Base-by-base conservation (phyloP, 2,329 filamentous ascomycete genomes). In the Cladorrhinum sp. region DNA sequence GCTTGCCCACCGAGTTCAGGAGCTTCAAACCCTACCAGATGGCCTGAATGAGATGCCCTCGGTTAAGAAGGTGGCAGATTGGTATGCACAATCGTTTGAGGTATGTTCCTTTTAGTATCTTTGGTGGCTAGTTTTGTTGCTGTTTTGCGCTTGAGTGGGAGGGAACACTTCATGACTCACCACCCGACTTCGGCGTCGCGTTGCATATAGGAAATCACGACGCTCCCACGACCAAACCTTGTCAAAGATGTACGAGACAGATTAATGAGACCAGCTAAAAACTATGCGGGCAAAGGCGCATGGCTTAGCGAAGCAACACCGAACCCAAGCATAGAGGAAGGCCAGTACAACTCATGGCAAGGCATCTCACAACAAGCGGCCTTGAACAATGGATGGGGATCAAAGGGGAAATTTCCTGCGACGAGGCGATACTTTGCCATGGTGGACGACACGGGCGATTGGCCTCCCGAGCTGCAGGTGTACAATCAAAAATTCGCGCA, bases 11-110 rank as follows among this genome's bases (percentile, higher is more conserved):
- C 90, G 95, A 65, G 95, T 99, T 62, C 91, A 96, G 76, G 95
- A 99, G 79, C 85, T 99, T 60, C 87, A 90, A 64, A 90, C 92
- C 71, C 81, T 99, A 2, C 95, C 95, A 36, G 95, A 99, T 83
- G 95, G 95, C 59, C 85, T 99, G 64, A 96, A 92, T 74, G 93
- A 98, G 68, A 98, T 99, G 95, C 91, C 93, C 41, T 98, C 95
- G 10, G 96, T 99, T 67, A 88, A 89, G 74, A 92, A 89, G 71
- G 95, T 99, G 67, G 90, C 93, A 74, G 93, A 98, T 72, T 99
- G 95, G 95, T 99, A 99, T 76, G 95, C 93, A 65, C 95, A 99
- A 79, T 99, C 95, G 55, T 99, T 99, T 72, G 95, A 99, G 86
- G 93, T 96, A 84, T 69, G 84, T 59, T 57, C 56, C 55, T 52